Evolutionary conservation across 2,329 filamentous ascomycete genomes (phyloP).

Genomic region (Alternaria triticimaculans): DNA sequence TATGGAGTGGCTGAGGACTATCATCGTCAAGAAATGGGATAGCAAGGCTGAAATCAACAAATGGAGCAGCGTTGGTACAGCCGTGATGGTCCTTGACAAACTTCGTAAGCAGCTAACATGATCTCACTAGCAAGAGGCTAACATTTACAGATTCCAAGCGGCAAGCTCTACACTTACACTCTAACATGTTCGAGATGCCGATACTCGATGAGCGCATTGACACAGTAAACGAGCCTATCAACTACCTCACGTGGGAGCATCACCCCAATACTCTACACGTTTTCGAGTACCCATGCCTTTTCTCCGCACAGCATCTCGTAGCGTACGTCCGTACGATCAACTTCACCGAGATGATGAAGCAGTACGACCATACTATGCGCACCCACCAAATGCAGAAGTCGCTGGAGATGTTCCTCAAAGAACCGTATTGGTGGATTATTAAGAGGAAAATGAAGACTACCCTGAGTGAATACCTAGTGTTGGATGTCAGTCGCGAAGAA

Average conservation of each 20-base stretch:
- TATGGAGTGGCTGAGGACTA: slow-evolving; percentile 75
- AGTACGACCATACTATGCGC: slow-evolving; percentile 64
- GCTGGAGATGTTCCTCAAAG: slow-evolving; percentile 32
- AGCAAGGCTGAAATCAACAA: slow-evolving; percentile 73
- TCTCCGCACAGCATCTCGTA: slow-evolving; percentile 73
- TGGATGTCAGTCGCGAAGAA: slow-evolving; percentile 53
- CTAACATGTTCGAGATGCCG: slow-evolving; percentile 74
- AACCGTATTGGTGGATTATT: slow-evolving; percentile 33
- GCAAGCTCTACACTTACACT: slow-evolving; percentile 56
- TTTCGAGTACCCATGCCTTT: slow-evolving; percentile 81
- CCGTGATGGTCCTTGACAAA: slow-evolving; percentile 73
- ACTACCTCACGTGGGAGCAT: slow-evolving; percentile 70
- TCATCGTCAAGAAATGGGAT: slow-evolving; percentile 82
- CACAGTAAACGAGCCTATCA: slow-evolving; percentile 70
- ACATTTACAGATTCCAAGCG: slow-evolving; percentile 29
- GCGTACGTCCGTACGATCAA: slow-evolving; percentile 89
- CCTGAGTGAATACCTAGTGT: slow-evolving; percentile 50
- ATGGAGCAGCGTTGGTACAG: slow-evolving; percentile 76
- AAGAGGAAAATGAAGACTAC: slow-evolving; percentile 43
- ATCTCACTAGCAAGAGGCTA: slow-evolving; percentile 3
- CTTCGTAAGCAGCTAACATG: slow-evolving; percentile 61
- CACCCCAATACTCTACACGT: slow-evolving; percentile 74
- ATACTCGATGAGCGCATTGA: slow-evolving; percentile 80
- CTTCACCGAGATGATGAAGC: slow-evolving; percentile 81
- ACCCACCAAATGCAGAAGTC: slow-evolving; percentile 36